A percentile compares a stretch with the other conserved stretches of the same genome.
phyloP scores from a whole-genome alignment of 2,329 filamentous ascomycete genomes.

The Albophoma yamanashiensis region DNA sequence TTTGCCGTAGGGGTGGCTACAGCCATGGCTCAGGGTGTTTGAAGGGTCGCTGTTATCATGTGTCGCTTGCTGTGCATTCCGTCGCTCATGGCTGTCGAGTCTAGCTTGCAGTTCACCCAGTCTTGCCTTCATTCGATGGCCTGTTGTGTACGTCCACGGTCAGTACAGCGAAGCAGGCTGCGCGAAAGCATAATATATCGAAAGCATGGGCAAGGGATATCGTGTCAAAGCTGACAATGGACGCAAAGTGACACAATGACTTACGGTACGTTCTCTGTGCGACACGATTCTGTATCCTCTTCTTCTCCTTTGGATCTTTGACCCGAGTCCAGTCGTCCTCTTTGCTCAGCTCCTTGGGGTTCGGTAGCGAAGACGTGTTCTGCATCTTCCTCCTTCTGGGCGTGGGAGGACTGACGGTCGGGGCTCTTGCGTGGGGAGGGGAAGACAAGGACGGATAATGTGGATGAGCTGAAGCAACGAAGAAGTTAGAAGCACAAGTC shows the following conservation, averaged over 20 bases:
- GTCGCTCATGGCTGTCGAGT: constrained; percentile 16
- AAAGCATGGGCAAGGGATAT: neutral
- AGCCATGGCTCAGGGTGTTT: neutral
- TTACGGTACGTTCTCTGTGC: constrained; percentile 21
- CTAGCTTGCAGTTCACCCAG: constrained; percentile 18
- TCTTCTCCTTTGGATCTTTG: constrained; percentile 18
- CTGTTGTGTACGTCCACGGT: constrained; percentile 5
- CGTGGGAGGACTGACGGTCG: neutral
- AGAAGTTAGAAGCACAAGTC: neutral
- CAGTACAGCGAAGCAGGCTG: neutral
- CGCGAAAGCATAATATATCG: neutral
- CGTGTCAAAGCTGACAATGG: neutral
- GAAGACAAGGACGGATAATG: neutral
- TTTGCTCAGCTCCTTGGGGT: constrained; percentile 6
- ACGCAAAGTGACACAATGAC: neutral
- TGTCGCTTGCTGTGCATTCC: constrained; percentile 3
- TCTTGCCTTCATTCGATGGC: constrained; percentile 20
- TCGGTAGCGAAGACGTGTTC: neutral
- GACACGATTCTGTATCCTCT: constrained; percentile 20
- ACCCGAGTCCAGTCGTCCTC: constrained; percentile 19
- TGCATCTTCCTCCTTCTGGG: neutral
- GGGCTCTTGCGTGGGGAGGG: neutral
- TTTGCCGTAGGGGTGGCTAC: neutral
- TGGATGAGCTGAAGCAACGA: neutral
- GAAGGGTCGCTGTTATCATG: neutral